Evolutionary conservation across 805 yeast species (phyloP), one percentile per base, ranked within the genome.

Genomic region (Candida peoriensis): DNA sequence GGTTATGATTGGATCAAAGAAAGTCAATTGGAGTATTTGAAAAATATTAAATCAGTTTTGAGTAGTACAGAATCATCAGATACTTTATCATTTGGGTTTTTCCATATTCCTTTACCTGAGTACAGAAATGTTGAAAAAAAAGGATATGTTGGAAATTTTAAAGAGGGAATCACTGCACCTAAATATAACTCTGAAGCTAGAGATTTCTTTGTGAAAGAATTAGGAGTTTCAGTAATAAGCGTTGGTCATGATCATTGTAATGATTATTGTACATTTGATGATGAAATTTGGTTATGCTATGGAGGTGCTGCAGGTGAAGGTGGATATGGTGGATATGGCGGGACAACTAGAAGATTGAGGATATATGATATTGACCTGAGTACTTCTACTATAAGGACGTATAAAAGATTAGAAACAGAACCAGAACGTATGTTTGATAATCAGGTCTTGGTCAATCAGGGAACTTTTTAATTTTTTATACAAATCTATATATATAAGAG

Each of bases 211-310:
- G n/a, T 25, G 28, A 68, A 69, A 6, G 61, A 70, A n/a, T 42
- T 84, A 8, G 94, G 90, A 0, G 88, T 93, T 2, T 63, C 73
- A 20, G 86, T 85, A 0, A 74, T 78, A 0, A 68, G 81, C 36
- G 95, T 85, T 12, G 98, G 98, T 0, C 98, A 93, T 56, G 98
- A 93, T 52, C 98, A 93, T 57, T 84, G 87, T 48, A 93, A 93
- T 58, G 97, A 93, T 53, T 93, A 74, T 55, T 93, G 98, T 59
- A 60, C 85, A 39, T 59, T 68, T 33, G 82, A 83, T 44, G 55
- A 62, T 20, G 43, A 67, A 37, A 59, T 81, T 21, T 86, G 95
- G 95, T 62, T 93, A 22, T 93, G 98, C 52, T 88, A 87, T 54
- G 98, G 96, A 4, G 98, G 98, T 18, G 94, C 79, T 1, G 70